Evolutionary conservation across 768 basidiomycete genomes (phyloP), one percentile per base, ranked within the genome.

Genomic region (Solioccasus polychromus): DNA sequence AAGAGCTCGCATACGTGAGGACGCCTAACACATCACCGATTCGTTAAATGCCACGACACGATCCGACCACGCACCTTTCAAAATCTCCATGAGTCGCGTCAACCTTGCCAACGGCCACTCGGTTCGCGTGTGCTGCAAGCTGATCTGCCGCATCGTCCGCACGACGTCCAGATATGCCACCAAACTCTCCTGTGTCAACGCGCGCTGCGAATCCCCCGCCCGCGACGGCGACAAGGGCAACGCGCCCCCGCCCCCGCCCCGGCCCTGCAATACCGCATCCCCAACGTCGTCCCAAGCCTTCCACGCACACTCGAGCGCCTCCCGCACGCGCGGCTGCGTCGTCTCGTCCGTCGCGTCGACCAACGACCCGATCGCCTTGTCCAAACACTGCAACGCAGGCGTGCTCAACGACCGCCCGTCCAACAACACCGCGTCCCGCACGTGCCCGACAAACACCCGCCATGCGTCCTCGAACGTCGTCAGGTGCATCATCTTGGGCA

Each of bases 301-400:
- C 92, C 94, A 96, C 3, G 78, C 81, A 30, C 75, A 73, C 53
- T 81, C 77, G 64, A 83, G 74, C 1, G 76, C 69, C 7, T 74
- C 75, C 15, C 69, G 54, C 0, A 78, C 74, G 5, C 67, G 67
- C 7, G 66, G 62, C 3, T 70, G 69, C 25, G 66, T 55, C 4
- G 43, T 57, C 2, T 58, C 51, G 10, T 62, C 63, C 6, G 57
- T 62, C 1, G 62, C 62, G 4, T 57, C 59, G 2, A 71, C 69
- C 15, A 79, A 72, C 2, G 86, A 83, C 34, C 76, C 80, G 47
- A 92, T 71, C 1, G 83, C 83, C 63, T 82, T 86, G 58, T 95
- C 90, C 31, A 95, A 69, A 50, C 86, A 88, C 19, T 88, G 83
- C 58, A 96, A 62, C 0, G 91, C 88, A n/a, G 92, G 87, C 0